Evolutionary conservation across 2,329 filamentous ascomycete species (phyloP), one percentile per base, ranked within the genome.

Genomic region (Bertia moriformis): DNA sequence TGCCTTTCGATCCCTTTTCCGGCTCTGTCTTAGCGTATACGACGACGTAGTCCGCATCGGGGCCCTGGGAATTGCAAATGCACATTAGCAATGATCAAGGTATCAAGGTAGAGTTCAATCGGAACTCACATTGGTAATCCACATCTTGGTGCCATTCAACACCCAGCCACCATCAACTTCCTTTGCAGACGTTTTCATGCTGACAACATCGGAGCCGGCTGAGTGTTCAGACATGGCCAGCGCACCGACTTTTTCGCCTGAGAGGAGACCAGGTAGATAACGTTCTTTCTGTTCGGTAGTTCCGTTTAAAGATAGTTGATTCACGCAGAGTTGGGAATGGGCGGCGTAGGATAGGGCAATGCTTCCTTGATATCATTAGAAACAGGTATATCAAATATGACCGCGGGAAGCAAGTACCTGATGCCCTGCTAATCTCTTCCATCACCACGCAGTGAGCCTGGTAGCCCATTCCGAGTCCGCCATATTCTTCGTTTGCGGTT

Each of bases 21-120:
- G 78, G 78, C 35, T 73, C 64, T 0, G 79, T 83, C 58, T 85
- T 85, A 12, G 80, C 80, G 50, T 85, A 85, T 2, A 85, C 78
- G 35, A 85, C 67, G 40, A 84, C 71, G 20, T 69, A 67, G 54
- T 83, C 69, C 10, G 80, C 80, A 50, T 84, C 79, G 1, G 80
- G 80, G 5, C 80, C 32, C 32, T 35, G 15, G 10, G 7, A 13
- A 15, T 35, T 10, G 32, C 15, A 7, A 35, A 18, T 10, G 15
- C 17, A 10, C 32, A 35, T 7, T 17, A 15, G 12, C 32, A 10
- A 18, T 17, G 32, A 7, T 18, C 7, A 15, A 7, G 7, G 15
- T 7, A 35, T 13, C 15, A 7, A 15, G 7, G 12, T 13, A 7
- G 15, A 7, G 32, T 35, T 35, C 17, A 7, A 12, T 35, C 17